Evolutionary conservation across 805 yeast species (phyloP), one percentile per base, ranked within the genome.

Genomic region (Yamadazyma scolyti): DNA sequence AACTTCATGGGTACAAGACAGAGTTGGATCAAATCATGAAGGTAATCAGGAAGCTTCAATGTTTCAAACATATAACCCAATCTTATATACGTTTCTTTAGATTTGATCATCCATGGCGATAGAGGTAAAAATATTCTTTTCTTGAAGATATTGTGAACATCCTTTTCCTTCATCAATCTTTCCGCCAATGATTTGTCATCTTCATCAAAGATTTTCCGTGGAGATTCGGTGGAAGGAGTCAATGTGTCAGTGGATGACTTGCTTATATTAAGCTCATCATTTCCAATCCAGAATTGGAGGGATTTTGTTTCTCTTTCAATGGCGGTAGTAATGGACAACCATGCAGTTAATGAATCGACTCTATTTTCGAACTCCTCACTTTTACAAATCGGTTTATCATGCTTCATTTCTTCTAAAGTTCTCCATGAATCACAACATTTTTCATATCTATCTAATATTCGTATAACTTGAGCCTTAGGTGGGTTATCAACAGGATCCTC

Each of bases 101-200:
- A 81, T 48, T 88, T 86, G 34, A 75, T 72, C 47, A 87, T 73
- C 81, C 96, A 81, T 4, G 90, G 95, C 3, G 83, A 77, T 19
- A 86, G 64, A 1, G 82, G 79, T 2, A 65, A 60, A 45, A 84
- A 77, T 14, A 88, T 68, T 25, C 93, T 71, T 42, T 73, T 75
- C 30, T 75, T 73, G 56, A 89, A 86, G 5, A 86, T 72, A 13
- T 77, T 71, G 32, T 78, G 80, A 10, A 83, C 77, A 38, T 81
- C 88, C 43, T 81, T 82, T 48, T 82, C 90, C 46, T 85, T 87
- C 68, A 88, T 67, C 30, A 88, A 69, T 27, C 82, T 70, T 49
- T 89, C 97, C 2, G 93, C 95, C 46, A 89, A 75, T 0, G 90
- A 75, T 31, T 77, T 69, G 39, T 58, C 62, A 34, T 76, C 79